Evolutionary conservation across 805 yeast genomes (phyloP).

Genomic region (Vanderwaltozyma verrucispora): DNA sequence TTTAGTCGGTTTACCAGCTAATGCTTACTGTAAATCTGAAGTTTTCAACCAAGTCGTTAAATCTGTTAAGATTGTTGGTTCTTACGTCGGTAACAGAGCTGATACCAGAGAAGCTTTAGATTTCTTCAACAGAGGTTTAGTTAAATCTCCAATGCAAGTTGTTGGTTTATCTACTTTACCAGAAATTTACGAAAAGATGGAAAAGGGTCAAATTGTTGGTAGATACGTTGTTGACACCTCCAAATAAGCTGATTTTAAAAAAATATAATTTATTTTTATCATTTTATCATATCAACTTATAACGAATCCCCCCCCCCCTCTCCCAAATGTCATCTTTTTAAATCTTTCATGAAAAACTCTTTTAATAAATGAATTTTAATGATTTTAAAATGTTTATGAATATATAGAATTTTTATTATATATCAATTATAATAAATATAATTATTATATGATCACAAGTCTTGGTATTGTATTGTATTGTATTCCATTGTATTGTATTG

Average conservation of each 20-base stretch:
- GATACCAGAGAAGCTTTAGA: slow-evolving; percentile 58
- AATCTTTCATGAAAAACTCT: too few relatives aligned
- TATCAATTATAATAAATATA: too few relatives aligned
- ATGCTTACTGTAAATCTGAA: slow-evolving; percentile 36
- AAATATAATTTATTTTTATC: neutral
- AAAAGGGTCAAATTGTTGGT: slow-evolving; percentile 75
- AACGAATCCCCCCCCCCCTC: too few relatives aligned
- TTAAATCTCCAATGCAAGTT: slow-evolving; percentile 62
- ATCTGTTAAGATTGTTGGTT: slow-evolving; percentile 38
- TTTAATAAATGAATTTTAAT: too few relatives aligned
- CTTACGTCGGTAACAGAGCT: slow-evolving; percentile 43
- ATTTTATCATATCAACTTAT: too few relatives aligned
- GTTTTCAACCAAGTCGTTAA: slow-evolving; percentile 42
- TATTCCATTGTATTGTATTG: too few relatives aligned
- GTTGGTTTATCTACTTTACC: slow-evolving; percentile 67
- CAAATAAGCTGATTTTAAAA: slow-evolving; percentile 32
- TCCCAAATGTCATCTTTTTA: too few relatives aligned
- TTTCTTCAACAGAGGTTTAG: slow-evolving; percentile 62
- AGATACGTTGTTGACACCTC: slow-evolving; percentile 76
- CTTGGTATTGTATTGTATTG: too few relatives aligned
- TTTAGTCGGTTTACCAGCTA: slow-evolving; percentile 50
- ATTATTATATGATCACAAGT: too few relatives aligned
- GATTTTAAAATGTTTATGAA: slow-evolving; percentile 1
- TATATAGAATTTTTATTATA: slow-evolving; percentile 2
- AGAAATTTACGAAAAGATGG: slow-evolving; percentile 65